phyloP scores from a whole-genome alignment of 768 basidiomycete genomes.

The Rubroboletus satanas region DNA sequence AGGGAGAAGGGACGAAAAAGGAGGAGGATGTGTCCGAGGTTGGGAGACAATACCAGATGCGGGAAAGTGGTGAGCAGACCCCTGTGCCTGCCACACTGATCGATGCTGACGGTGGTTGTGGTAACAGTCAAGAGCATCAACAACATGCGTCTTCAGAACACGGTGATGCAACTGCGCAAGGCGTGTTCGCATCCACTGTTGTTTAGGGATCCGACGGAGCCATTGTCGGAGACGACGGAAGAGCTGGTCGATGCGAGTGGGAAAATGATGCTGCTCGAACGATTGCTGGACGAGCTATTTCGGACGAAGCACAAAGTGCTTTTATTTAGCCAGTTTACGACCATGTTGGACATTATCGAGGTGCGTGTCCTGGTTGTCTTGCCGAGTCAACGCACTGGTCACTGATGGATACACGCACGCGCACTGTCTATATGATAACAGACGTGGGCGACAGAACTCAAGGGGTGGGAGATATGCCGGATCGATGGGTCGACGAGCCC shows the following conservation, averaged over 20 bases:
- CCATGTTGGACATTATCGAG: slow-evolving; percentile 94
- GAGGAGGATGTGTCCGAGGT: slow-evolving; percentile 51
- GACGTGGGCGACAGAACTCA: slow-evolving; percentile 80
- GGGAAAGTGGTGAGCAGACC: slow-evolving; percentile 53
- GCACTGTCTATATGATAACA: not conserved
- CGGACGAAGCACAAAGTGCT: slow-evolving; percentile 76
- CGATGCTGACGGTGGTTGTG: slow-evolving; percentile 2
- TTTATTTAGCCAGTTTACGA: slow-evolving; percentile 92
- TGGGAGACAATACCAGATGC: slow-evolving; percentile 54
- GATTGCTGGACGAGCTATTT: slow-evolving; percentile 81
- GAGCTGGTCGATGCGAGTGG: slow-evolving; percentile 84
- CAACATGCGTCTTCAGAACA: slow-evolving; percentile 91
- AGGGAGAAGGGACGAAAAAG: slow-evolving; percentile 34
- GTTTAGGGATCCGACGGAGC: slow-evolving; percentile 48
- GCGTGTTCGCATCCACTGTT: slow-evolving; percentile 91
- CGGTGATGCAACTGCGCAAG: slow-evolving; percentile 96
- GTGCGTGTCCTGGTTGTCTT: slow-evolving; percentile 36
- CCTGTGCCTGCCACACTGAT: not conserved
- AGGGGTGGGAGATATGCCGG: slow-evolving; percentile 80
- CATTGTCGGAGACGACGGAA: slow-evolving; percentile 57
- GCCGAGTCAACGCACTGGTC: too few relatives aligned
- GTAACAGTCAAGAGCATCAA: slow-evolving; percentile 74
- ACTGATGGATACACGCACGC: not conserved
- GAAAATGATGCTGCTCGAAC: slow-evolving; percentile 96
- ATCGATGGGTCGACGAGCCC: slow-evolving; percentile 88